Evolutionary conservation across 176 grass and related monocot genomes (phyloP), one percentile per base, ranked within the genome.

Genomic region (Avena eriantha): DNA sequence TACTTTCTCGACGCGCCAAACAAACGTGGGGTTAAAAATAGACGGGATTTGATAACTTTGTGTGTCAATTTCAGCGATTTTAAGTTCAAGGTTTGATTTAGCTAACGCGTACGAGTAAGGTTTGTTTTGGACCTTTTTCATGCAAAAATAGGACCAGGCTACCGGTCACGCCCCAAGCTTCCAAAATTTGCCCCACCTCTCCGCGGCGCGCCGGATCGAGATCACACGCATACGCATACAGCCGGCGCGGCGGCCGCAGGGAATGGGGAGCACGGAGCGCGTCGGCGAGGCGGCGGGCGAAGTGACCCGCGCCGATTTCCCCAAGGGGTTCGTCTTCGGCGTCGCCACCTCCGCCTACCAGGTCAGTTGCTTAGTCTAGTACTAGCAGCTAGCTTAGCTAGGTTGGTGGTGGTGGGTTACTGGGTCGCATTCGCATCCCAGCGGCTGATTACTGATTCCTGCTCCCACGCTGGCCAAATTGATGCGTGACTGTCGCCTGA

Each of bases 321-420:
- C 91, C 58, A 72, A 88, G 19, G 89, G 88, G 77, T 96, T 96
- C 89, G 74, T 93, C 82, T 96, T 96, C 83, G 94, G 94, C 17
- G 91, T 93, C 82, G 94, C 94, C 89, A 96, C 94, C 83, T 96
- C 94, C 17, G 91, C 89, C 46, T 88, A 95, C 64, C 93, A 95
- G 93, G 93, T 94, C 31, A 31, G 64, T 11, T 47, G 46, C 46
- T 9, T 47, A 47, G 10, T 47, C 46, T 47, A 47, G 7, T 9
- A n/a, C 7, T 58, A n/a, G 68, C 24, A 26, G 43, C 43, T 15
- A 48, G 43, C 70, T 7, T 73, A 45, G 39, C 19, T 73, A n/a
- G 69, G 14, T 33, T 16, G 14, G 16, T 69, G 66, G 1, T 31
- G 64, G 64, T 70, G 34, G 35, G 35, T 70, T 18, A 57, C 54